These are phyloP conservation scores for Pythium insidiosum DNA, from an alignment of 352 stramenopile genomes.

Conservation along the genomic window DNA sequence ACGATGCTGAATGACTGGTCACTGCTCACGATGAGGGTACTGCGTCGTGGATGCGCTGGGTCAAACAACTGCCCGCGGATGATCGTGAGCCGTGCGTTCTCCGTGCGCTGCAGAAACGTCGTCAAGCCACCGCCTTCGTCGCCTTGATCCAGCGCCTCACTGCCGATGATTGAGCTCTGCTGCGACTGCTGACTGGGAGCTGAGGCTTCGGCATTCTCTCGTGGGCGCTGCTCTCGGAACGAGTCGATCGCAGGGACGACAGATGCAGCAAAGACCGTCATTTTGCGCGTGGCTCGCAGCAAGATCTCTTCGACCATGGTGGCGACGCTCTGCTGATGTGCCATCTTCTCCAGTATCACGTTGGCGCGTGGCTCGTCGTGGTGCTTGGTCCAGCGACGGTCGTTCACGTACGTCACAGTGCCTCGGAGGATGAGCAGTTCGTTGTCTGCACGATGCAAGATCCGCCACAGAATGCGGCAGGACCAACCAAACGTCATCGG, in stretches of 20 bases:
- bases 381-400: conserved; percentile 10
- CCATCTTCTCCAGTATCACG: neutral
- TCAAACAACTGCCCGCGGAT: neutral
- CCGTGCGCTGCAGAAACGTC: neutral
- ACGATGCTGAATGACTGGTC: too few relatives aligned
- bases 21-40: neutral
- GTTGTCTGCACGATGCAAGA: conserved; percentile 8
- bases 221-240: too few relatives aligned
- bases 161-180: neutral
- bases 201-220: too few relatives aligned
- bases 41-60: neutral
- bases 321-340: too few relatives aligned
- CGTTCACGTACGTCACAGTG: conserved; percentile 19
- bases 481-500: conserved; percentile 14
- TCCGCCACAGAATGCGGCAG: conserved; percentile 12
- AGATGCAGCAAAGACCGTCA: too few relatives aligned
- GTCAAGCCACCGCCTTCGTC: neutral
- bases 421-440: conserved; percentile 18
- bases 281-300: too few relatives aligned
- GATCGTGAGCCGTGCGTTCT: conserved; percentile 1
- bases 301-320: too few relatives aligned
- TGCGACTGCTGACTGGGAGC: too few relatives aligned
- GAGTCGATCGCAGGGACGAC: too few relatives aligned
- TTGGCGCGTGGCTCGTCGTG: conserved; percentile 3
- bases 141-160: neutral